Conservation (phyloP, 768 basidiomycete species). For the Auriscalpium orientale region DNA sequence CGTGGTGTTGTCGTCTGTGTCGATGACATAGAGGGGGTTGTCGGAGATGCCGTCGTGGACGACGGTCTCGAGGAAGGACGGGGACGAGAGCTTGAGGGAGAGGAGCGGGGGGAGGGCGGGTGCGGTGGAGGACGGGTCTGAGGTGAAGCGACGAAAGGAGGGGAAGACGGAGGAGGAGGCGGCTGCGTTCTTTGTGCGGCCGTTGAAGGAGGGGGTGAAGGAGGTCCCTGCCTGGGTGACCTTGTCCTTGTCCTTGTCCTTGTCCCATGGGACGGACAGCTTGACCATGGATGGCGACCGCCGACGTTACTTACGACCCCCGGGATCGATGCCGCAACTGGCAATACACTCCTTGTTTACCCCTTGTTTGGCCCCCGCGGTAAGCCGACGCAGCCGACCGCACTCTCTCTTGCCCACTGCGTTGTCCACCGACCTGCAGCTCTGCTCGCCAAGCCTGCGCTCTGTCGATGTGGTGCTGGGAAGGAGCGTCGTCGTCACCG, state of each 20-base stretch:
- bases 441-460: too few relatives aligned
- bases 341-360: too few relatives aligned
- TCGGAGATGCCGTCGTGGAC: constrained; percentile 45
- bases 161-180: not conserved
- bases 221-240: constrained; percentile 12
- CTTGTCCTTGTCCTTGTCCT: constrained; percentile 1
- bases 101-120: constrained; percentile 30
- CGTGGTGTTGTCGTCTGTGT: constrained; percentile 51
- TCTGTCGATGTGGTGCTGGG: too few relatives aligned
- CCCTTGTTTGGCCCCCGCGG: too few relatives aligned
- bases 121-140: not conserved
- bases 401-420: too few relatives aligned
- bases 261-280: not conserved
- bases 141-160: not conserved
- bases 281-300: not conserved
- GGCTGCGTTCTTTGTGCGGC: not conserved
- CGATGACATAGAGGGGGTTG: constrained; percentile 54
- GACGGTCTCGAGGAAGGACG: constrained; percentile 60
- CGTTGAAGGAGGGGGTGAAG: constrained; percentile 6
- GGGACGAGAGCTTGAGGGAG: constrained; percentile 52
- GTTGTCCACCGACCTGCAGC: too few relatives aligned
- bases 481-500: too few relatives aligned
- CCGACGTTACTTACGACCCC: too few relatives aligned
- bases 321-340: too few relatives aligned
- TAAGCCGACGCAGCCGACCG: too few relatives aligned